phyloP scores from a whole-genome alignment of 306 rosid species.

The Abrus pulchellus region DNA sequence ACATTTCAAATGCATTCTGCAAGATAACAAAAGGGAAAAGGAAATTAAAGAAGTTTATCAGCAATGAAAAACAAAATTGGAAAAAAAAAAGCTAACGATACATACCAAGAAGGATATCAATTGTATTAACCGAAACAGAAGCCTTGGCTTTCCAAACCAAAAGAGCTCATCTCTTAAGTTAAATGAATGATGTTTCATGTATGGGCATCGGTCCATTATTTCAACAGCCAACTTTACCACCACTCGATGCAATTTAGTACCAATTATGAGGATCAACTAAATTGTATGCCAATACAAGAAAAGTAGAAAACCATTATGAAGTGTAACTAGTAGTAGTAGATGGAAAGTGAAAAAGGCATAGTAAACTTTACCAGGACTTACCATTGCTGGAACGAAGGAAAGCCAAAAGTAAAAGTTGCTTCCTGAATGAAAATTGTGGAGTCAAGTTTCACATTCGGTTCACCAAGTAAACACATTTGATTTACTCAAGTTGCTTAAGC shows the following conservation, averaged over 20 bases:
- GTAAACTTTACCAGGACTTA: conserved; percentile 55
- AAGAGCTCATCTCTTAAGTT: conserved; percentile 86
- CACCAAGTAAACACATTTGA: conserved; percentile 31
- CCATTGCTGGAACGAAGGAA: conserved; percentile 90
- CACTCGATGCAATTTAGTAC: conserved; percentile 87
- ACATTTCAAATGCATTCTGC: conserved; percentile 98
- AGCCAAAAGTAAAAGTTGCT: conserved; percentile 91
- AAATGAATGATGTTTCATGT: conserved; percentile 55
- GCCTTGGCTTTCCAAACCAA: conserved; percentile 92
- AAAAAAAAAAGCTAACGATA: background rate
- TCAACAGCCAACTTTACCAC: conserved; percentile 92
- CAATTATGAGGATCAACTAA: conserved; percentile 82
- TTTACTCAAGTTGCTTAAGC: conserved; percentile 16
- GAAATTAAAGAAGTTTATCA: conserved; percentile 12
- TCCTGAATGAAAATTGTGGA: conserved; percentile 65
- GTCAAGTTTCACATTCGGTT: conserved; percentile 41
- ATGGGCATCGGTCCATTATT: conserved; percentile 61
- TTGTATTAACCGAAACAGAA: conserved; percentile 75
- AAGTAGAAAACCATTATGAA: conserved; percentile 8
- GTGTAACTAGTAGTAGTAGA: conserved; percentile 30
- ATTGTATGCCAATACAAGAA: conserved; percentile 34
- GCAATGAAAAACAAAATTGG: conserved; percentile 17
- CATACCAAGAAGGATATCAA: conserved; percentile 87
- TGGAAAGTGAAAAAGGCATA: background rate
- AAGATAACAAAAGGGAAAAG: conserved; percentile 35